These are phyloP conservation scores for Colletotrichum shisoi DNA, from an alignment of 2,329 filamentous ascomycete species.

Conservation along the genomic window DNA sequence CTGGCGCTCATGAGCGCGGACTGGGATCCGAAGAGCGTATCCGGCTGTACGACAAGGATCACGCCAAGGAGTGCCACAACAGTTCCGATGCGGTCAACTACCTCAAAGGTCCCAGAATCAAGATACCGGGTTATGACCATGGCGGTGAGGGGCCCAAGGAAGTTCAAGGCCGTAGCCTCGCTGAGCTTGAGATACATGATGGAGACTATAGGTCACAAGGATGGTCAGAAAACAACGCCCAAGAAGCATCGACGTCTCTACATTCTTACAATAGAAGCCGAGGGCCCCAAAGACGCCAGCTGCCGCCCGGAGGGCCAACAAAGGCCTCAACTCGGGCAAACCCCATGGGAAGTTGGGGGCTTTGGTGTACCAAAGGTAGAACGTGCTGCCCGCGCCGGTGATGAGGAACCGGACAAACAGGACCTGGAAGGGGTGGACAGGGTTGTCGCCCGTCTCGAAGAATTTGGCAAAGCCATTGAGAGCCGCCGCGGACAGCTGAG, in stretches of 20 bases:
- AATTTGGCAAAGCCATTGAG: conserved; percentile 31
- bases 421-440: conserved; percentile 29
- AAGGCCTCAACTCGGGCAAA: conserved; percentile 13
- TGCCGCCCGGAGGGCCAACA: conserved; percentile 22
- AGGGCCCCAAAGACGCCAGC: conserved; percentile 26
- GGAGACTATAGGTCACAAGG: conserved; percentile 3
- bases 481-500: conserved; percentile 27
- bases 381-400: conserved; percentile 9
- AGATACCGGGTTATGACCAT: conserved; percentile 31
- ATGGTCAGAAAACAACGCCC: neutral
- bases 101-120: conserved; percentile 24
- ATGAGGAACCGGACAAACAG: conserved; percentile 35
- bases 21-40: conserved; percentile 13
- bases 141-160: conserved; percentile 25
- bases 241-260: too few relatives aligned
- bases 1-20: neutral
- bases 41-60: conserved; percentile 29
- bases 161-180: conserved; percentile 33
- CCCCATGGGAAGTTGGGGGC: conserved; percentile 14
- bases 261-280: conserved; percentile 27
- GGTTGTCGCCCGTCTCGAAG: conserved; percentile 26
- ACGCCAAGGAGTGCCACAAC: conserved; percentile 25
- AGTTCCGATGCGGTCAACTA: conserved; percentile 18
- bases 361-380: conserved; percentile 8
- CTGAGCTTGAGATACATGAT: conserved; percentile 35